These are phyloP conservation scores for Colletotrichum shisoi DNA, from an alignment of 2,329 filamentous ascomycete genomes.

Conservation along the genomic window DNA sequence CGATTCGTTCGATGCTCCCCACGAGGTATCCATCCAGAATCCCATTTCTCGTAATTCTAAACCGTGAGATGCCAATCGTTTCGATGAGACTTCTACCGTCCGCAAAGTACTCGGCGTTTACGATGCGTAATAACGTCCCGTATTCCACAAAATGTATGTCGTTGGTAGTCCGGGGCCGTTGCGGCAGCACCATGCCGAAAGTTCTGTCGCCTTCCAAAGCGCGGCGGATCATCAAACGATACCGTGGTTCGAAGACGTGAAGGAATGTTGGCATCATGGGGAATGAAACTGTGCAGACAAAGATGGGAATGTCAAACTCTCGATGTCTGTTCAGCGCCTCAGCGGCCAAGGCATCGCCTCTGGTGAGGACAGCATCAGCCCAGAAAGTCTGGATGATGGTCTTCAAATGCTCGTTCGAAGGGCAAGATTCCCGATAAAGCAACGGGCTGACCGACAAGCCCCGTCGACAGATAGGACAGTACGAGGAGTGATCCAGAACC, in stretches of 20 bases:
- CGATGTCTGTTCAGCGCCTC: constrained; percentile 66
- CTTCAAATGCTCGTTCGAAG: constrained; percentile 69
- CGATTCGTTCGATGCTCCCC: constrained; percentile 76
- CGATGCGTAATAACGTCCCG: constrained; percentile 80
- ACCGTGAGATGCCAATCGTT: constrained; percentile 77
- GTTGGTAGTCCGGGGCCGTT: constrained; percentile 54
- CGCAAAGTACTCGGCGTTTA: constrained; percentile 74
- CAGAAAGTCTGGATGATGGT: constrained; percentile 74
- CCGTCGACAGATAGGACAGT: constrained; percentile 83
- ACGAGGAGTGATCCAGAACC: constrained; percentile 76
- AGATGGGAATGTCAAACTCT: constrained; percentile 72
- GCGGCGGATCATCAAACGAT: constrained; percentile 86
- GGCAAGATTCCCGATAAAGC: constrained; percentile 52
- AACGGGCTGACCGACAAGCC: constrained; percentile 61
- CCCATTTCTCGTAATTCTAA: constrained; percentile 71
- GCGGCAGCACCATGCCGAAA: constrained; percentile 87
- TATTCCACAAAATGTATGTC: constrained; percentile 69
- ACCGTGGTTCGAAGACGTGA: constrained; percentile 91
- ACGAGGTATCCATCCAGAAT: constrained; percentile 79
- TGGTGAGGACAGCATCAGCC: constrained; percentile 67
- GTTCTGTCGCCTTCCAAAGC: constrained; percentile 75
- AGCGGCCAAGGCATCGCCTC: constrained; percentile 62
- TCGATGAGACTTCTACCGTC: constrained; percentile 86
- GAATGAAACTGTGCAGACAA: constrained; percentile 83
- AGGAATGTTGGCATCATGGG: constrained; percentile 85